Conservation (phyloP, 805 yeast species). For the Kuraishia borneana region DNA sequence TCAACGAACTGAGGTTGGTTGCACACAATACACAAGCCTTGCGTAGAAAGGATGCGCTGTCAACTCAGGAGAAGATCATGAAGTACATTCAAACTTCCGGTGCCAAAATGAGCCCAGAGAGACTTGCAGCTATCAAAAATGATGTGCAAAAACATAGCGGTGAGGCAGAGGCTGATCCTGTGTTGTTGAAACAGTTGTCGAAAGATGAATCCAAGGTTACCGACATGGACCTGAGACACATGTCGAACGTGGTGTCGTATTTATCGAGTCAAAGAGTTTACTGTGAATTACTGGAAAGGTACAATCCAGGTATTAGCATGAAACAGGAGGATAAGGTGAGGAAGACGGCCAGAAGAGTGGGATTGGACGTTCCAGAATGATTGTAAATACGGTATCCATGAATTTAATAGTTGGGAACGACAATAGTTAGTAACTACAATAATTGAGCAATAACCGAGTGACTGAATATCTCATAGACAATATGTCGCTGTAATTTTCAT, state of each 20-base stretch:
- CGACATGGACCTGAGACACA: conserved; percentile 21
- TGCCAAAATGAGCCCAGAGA: conserved; percentile 21
- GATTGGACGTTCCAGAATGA: conserved; percentile 53
- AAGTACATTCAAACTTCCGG: conserved; percentile 6
- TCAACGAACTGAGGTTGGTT: conserved; percentile 27
- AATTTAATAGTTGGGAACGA: too few species aligned
- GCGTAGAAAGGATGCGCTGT: conserved; percentile 30
- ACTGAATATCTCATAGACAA: too few species aligned
- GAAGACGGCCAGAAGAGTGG: conserved; percentile 82
- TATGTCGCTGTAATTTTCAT: not conserved
- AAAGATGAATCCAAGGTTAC: conserved; percentile 12
- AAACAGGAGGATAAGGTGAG: conserved; percentile 69
- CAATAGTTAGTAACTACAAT: too few species aligned
- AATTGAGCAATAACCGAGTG: too few species aligned
- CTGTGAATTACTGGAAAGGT: conserved; percentile 69
- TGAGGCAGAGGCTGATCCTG: conserved; percentile 16
- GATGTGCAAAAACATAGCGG: conserved; percentile 15
- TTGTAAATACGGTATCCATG: not conserved
- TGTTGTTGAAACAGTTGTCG: conserved; percentile 15
- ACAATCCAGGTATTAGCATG: conserved; percentile 75
- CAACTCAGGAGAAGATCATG: conserved; percentile 33
- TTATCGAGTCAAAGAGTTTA: conserved; percentile 67
- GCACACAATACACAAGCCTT: conserved; percentile 23
- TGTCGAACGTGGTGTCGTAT: conserved; percentile 50
- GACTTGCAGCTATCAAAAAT: not conserved